Base-by-base conservation (phyloP, 208 protist species). In the Phytomonas sp. region DNA sequence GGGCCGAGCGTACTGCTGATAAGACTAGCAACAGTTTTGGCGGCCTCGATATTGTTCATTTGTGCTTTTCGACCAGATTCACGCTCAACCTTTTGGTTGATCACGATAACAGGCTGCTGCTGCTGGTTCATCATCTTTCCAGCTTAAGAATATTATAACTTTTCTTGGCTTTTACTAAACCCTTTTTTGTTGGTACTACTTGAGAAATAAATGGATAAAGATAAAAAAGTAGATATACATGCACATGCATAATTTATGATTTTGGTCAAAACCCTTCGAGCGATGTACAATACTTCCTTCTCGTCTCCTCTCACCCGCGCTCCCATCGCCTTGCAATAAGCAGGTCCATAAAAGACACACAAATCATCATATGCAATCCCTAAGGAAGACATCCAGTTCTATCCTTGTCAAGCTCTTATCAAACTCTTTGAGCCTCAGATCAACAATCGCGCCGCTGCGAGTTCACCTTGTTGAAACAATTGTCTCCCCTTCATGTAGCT, bases 1-100 rank as follows among this genome's bases (percentile, higher is more conserved):
- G 99, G 99, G 28, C 99, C 99, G 9, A 99, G 88, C 30, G 97
- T 99, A 65, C 98, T 99, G 79, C 99, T 95, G 80, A 99, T 99
- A 68, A 99, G 93, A 71, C 99, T 97, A 33, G 98, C 97, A 17
- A 99, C 98, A 4, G 97, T 96, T 82, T 98, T 99, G 36, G 96
- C 98, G 15, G 98, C 98, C 61, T 94, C 73, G 68, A 99, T 99
- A 83, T 99, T 99, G 72, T 90, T 96, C 66, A 99, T 82, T 87
- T 99, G 99, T 1, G 99, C 98, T 87, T 99, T 98, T 68, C 89
- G 87, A 26, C 98, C 98, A 63, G 79, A 91, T 79, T 99, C 97
- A 36, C 98, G 89, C 83, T 98, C 98, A 9, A 97, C 92, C 70
- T 97, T 98, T 72, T 98, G 86, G 74, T 99, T 94, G 30, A 97